These are phyloP conservation scores for Rubroshorea leprosula DNA, from an alignment of 345 rosid genomes.

Conservation along the genomic window DNA sequence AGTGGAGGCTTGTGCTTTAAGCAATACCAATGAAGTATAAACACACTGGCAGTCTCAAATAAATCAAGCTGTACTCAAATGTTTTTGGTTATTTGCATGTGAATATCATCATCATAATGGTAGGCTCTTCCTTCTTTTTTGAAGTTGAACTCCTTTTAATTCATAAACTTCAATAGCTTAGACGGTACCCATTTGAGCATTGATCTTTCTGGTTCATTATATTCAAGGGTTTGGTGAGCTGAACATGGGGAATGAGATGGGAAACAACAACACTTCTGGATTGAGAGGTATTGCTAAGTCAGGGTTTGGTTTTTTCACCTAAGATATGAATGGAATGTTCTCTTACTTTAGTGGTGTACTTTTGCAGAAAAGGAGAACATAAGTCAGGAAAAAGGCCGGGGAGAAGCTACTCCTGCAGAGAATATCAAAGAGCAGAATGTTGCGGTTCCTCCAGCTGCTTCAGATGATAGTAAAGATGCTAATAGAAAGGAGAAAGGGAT, in stretches of 20 bases:
- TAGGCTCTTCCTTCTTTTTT: conserved; percentile 16
- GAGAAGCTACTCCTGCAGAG: background rate
- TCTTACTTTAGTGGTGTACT: background rate
- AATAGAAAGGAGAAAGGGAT: background rate
- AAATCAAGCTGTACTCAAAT: conserved; percentile 23
- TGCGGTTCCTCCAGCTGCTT: background rate
- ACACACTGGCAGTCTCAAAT: conserved; percentile 31
- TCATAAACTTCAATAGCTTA: conserved; percentile 15
- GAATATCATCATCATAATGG: conserved; percentile 38
- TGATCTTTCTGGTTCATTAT: conserved; percentile 23
- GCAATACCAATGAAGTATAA: conserved; percentile 21
- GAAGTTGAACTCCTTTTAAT: conserved; percentile 14
- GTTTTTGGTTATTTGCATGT: conserved; percentile 24
- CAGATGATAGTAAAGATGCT: background rate
- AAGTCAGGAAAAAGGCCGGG: background rate
- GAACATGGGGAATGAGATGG: conserved; percentile 61
- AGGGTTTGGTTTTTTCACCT: too few relatives aligned
- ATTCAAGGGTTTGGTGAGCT: conserved; percentile 32
- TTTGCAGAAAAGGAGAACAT: conserved; percentile 27
- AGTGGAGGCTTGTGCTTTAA: conserved; percentile 30
- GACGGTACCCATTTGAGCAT: conserved; percentile 1
- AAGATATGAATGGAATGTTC: too few relatives aligned
- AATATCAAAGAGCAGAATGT: conserved; percentile 4
- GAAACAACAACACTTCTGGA: conserved; percentile 50
- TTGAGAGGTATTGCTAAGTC: conserved; percentile 29